phyloP scores from a whole-genome alignment of 352 stramenopile species.

The Phytophthora meadii region DNA sequence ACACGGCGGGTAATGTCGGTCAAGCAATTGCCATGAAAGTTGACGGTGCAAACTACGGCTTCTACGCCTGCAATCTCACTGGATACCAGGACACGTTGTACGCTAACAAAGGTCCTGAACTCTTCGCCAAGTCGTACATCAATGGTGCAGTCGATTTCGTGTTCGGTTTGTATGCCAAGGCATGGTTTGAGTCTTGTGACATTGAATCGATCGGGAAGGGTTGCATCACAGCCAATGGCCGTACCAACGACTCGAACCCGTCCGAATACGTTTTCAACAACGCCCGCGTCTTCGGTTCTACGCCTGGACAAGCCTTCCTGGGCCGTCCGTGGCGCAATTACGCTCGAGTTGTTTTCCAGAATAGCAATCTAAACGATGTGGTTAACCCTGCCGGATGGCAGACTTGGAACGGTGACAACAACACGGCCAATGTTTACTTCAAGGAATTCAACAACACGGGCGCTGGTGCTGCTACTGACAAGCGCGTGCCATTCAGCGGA shows the following conservation, averaged over 20 bases:
- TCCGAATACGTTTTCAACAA: conserved; percentile 34
- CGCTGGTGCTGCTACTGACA: conserved; percentile 14
- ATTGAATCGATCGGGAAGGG: conserved; percentile 17
- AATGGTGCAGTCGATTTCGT: conserved; percentile 26
- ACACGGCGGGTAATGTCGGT: conserved; percentile 16
- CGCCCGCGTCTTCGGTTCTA: conserved; percentile 15
- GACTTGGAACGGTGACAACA: conserved; percentile 18
- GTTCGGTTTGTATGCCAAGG: conserved; percentile 25
- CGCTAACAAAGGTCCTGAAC: conserved; percentile 14
- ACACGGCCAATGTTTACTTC: conserved; percentile 25
- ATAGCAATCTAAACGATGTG: conserved; percentile 22
- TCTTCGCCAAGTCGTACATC: conserved; percentile 28
- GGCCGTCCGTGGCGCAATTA: conserved; percentile 24
- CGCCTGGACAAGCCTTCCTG: conserved; percentile 12
- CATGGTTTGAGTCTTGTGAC: conserved; percentile 31
- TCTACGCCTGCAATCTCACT: conserved; percentile 31
- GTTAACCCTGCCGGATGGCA: conserved; percentile 25
- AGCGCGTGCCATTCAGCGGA: conserved; percentile 26
- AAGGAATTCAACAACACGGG: conserved; percentile 28
- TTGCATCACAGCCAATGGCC: conserved; percentile 23
- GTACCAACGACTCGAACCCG: conserved; percentile 16
- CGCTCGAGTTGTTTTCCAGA: conserved; percentile 27
- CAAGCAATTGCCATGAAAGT: conserved; percentile 22
- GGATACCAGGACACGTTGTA: conserved; percentile 28
- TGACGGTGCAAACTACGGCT: conserved; percentile 18